Conservation (phyloP, 139 green algal species). For the Tetradesmus lagerheimii region DNA sequence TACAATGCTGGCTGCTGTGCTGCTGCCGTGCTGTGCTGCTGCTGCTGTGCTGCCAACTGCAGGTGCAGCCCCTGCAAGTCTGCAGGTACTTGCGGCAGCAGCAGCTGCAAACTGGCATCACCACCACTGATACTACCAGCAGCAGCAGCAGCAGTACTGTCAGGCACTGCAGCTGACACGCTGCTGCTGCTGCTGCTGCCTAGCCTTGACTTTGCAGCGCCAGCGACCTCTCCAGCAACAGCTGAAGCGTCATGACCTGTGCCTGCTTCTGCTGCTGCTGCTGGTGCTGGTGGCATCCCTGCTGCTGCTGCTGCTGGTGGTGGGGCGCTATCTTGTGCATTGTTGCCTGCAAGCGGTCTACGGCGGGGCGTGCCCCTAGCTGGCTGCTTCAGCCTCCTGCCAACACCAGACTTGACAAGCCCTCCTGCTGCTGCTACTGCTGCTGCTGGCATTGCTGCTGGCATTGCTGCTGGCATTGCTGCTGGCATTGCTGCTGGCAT, state of each 20-base stretch:
- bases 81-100: neutral
- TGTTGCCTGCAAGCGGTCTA: neutral
- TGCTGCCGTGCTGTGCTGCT: too few relatives aligned
- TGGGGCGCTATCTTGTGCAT: too few relatives aligned
- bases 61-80: neutral
- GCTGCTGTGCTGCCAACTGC: neutral
- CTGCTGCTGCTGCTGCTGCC: neutral
- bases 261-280: neutral
- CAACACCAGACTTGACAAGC: neutral
- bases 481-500: neutral
- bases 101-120: neutral
- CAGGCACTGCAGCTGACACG: neutral
- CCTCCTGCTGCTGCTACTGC: conserved; percentile 6
- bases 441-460: neutral
- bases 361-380: neutral
- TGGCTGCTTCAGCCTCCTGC: neutral
- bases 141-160: neutral
- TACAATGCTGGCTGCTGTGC: neutral
- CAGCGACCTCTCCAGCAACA: neutral
- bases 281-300: neutral
- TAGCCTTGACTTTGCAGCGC: neutral
- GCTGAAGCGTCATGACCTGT: too few relatives aligned
- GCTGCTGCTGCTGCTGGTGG: neutral
- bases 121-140: neutral
- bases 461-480: neutral